Percentiles rank a stretch among this genome's conserved stretches.
Conservation (phyloP, 345 rosid species). For the Aurinia saxatilis region DNA sequence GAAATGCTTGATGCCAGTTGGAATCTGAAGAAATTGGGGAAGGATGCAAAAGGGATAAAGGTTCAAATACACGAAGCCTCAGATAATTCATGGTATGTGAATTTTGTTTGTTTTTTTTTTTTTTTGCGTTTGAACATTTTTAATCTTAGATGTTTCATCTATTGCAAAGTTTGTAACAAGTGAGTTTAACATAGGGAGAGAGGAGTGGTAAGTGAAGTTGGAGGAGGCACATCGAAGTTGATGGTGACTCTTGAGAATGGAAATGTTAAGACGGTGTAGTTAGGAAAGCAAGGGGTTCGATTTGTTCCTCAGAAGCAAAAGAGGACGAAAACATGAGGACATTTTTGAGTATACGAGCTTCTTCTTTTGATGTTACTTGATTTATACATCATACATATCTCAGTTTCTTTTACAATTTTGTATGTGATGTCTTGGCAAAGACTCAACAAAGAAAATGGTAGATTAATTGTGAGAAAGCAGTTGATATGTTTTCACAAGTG, state of each 20-base stretch:
- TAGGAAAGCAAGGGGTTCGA: slow-evolving; percentile 83
- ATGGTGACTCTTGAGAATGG: slow-evolving; percentile 76
- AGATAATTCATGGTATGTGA: slow-evolving; percentile 78
- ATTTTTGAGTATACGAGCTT: not conserved
- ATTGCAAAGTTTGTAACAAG: not conserved
- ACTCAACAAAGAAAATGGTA: too few relatives aligned
- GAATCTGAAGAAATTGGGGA: slow-evolving; percentile 89
- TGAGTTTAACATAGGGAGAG: slow-evolving; percentile 53
- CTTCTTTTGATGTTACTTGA: too few relatives aligned
- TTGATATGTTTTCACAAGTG: too few relatives aligned
- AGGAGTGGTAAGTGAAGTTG: slow-evolving; percentile 64
- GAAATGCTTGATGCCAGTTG: slow-evolving; percentile 97
- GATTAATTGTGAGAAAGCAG: too few relatives aligned
- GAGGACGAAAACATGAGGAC: slow-evolving; percentile 47
- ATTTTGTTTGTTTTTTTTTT: not conserved
- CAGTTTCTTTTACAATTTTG: too few relatives aligned
- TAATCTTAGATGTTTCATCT: not conserved
- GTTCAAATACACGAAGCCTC: slow-evolving; percentile 88
- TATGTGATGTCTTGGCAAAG: too few relatives aligned
- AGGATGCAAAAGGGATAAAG: slow-evolving; percentile 84
- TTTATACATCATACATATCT: too few relatives aligned
- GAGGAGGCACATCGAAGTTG: slow-evolving; percentile 47
- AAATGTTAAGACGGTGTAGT: slow-evolving; percentile 60
- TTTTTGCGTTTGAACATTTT: too few relatives aligned
- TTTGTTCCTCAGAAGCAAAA: slow-evolving; percentile 86